Conservation (phyloP, 2,329 filamentous ascomycete genomes). For the Sphaceloma murrayae region DNA sequence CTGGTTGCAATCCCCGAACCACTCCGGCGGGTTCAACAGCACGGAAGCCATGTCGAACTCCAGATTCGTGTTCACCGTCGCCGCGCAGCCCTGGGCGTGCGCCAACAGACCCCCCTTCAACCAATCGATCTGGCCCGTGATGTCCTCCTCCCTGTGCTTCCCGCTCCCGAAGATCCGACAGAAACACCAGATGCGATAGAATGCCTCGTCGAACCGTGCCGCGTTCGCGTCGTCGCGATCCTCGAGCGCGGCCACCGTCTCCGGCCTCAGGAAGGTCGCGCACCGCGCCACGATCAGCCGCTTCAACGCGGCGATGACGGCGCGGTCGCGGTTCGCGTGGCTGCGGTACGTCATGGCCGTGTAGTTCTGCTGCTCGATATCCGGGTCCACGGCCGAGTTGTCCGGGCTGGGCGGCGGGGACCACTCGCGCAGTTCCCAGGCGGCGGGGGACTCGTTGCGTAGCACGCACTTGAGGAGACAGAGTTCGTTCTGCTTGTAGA, state of each 20-base stretch:
- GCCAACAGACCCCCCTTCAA: slow-evolving; percentile 48
- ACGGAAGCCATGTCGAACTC: slow-evolving; percentile 44
- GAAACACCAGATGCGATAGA: slow-evolving; percentile 59
- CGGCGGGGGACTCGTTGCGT: slow-evolving; percentile 46
- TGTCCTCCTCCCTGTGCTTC: slow-evolving; percentile 49
- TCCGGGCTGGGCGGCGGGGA: slow-evolving; percentile 35
- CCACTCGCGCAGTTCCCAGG: slow-evolving; percentile 52
- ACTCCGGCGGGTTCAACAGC: slow-evolving; percentile 46
- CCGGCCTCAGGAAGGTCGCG: slow-evolving; percentile 46
- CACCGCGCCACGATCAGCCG: slow-evolving; percentile 47
- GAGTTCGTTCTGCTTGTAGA: slow-evolving; percentile 50
- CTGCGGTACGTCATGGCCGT: slow-evolving; percentile 44
- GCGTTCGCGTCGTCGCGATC: slow-evolving; percentile 37
- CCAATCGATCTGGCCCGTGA: slow-evolving; percentile 54
- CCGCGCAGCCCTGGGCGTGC: slow-evolving; percentile 37
- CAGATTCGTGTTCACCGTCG: slow-evolving; percentile 38
- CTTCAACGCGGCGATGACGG: slow-evolving; percentile 46
- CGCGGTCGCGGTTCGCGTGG: slow-evolving; percentile 44
- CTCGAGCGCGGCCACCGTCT: slow-evolving; percentile 46
- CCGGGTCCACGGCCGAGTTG: slow-evolving; percentile 31
- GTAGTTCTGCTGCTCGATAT: slow-evolving; percentile 43
- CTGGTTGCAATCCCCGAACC: slow-evolving; percentile 49
- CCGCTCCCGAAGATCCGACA: slow-evolving; percentile 53
- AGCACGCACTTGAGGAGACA: slow-evolving; percentile 43
- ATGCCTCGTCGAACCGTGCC: slow-evolving; percentile 49